phyloP scores from a whole-genome alignment of 106 monocot genomes.

The Allium sativum region DNA sequence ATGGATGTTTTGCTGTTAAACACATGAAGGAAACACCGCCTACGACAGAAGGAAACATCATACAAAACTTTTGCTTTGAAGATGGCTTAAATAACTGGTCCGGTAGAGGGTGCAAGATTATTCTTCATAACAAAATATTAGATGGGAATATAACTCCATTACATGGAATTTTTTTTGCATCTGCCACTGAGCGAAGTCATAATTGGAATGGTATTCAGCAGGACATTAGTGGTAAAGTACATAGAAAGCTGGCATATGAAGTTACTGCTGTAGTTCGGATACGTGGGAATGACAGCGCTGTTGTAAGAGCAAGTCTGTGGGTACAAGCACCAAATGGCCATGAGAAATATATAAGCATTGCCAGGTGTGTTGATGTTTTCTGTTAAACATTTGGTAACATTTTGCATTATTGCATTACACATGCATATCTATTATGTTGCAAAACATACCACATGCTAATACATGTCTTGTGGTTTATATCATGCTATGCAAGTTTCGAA shows the following conservation, averaged over 20 bases:
- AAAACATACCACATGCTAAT: no score
- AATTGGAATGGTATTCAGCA: constrained; percentile 78
- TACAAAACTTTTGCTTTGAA: constrained; percentile 58
- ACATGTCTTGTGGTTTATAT: no score
- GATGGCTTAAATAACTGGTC: constrained; percentile 71
- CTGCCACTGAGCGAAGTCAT: constrained; percentile 43
- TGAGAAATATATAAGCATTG: constrained; percentile 67
- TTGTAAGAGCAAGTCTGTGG: constrained; percentile 48
- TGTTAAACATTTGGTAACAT: no score
- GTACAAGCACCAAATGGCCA: constrained; percentile 60
- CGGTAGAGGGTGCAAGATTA: constrained; percentile 66
- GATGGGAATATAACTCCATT: constrained; percentile 47
- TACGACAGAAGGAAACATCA: constrained; percentile 42
- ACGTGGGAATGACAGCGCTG: constrained; percentile 23
- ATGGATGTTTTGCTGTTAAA: not conserved
- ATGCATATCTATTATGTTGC: no score
- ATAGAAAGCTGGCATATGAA: constrained; percentile 69
- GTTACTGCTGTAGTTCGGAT: constrained; percentile 47
- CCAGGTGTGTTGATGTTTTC: constrained; percentile 26
- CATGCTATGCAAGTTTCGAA: no score
- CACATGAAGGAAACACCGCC: not conserved
- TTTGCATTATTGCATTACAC: no score
- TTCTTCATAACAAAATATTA: constrained; percentile 36
- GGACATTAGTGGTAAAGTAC: constrained; percentile 64
- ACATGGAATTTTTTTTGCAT: constrained; percentile 46